Evolutionary conservation across 1,139 yeast genomes (phyloP), one percentile per base, ranked within the genome.

Genomic region (Scheffersomyces segobiensis): DNA sequence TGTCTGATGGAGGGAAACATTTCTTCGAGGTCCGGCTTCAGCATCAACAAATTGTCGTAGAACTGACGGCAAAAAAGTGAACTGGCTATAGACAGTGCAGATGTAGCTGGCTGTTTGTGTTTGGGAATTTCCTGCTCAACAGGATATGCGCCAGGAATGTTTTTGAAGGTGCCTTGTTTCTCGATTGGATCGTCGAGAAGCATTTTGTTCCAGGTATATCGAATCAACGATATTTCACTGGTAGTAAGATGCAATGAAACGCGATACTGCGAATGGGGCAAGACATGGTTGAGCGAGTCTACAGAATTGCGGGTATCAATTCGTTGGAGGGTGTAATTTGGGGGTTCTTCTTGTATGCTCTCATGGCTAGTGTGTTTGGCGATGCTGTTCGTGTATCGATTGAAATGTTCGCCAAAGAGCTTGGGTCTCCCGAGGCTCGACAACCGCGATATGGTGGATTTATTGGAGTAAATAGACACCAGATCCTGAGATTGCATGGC

Each of bases 1-100:
- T 87, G 89, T 63, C 82, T 83, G 62, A 87, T 83, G 18, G 87
- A 83, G 0, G 93, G 92, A 69, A 87, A 87, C 66, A 85, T 70
- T 50, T 75, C 77, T 63, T 86, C 88, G 59, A 88, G 75, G 42
- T 74, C 73, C 0, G 87, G 82, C 63, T 82, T 84, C 80, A 83
- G 83, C 5, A 79, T 71, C 51, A 88, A 72, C 59, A 87, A 70
- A 68, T 87, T 88, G 55, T 83, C 79, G 71, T 87, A 88, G 64
- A 87, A 81, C 71, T 87, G 91, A 59, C 86, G 82, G 63, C 87
- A 85, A 67, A 88, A 84, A 50, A 83, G 70, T 10, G 86, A 80
- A 17, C 82, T 76, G 2, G 86, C 84, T 49, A 80, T 71, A 1
- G 72, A 63, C 49, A 71, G 63, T 1, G 74, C 70, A n/a, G 67